phyloP scores from a whole-genome alignment of 1,284 basidiomycete species.

The Psilocybe mexicana region DNA sequence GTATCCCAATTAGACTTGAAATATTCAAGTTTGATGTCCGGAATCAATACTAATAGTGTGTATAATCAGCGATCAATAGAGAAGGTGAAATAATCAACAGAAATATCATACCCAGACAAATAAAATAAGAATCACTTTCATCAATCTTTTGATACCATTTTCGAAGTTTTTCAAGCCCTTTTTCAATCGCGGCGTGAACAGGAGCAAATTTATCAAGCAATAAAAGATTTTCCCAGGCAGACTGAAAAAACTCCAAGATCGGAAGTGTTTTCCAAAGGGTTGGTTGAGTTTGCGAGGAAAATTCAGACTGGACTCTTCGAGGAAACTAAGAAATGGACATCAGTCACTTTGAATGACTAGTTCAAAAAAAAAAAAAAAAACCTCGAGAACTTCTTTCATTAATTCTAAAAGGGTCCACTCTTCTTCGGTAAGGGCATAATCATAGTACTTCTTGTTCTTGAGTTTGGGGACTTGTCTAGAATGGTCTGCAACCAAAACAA shows the following conservation, averaged over 20 bases:
- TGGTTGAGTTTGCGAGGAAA: constrained; percentile 25
- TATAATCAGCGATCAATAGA: too few species aligned
- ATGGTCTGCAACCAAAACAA: constrained; percentile 25
- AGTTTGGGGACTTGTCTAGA: constrained; percentile 26
- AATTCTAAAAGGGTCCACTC: constrained; percentile 25
- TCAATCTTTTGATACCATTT: constrained; percentile 27
- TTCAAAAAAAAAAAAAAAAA: constrained; percentile 10
- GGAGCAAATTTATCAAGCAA: constrained; percentile 3
- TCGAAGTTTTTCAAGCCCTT: constrained; percentile 26
- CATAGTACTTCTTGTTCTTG: constrained; percentile 24
- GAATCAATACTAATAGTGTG: too few species aligned
- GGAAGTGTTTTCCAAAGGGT: constrained; percentile 29
- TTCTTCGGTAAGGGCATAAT: constrained; percentile 16
- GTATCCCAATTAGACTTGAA: constrained; percentile 18
- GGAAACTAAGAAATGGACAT: constrained; percentile 12
- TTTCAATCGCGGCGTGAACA: constrained; percentile 7
- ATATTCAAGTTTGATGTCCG: constrained; percentile 19
- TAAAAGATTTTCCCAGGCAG: constrained; percentile 24
- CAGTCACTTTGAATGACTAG: too few species aligned
- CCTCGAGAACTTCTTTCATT: constrained; percentile 24
- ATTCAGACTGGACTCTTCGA: constrained; percentile 22
- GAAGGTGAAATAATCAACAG: constrained; percentile 10
- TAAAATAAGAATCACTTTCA: constrained; percentile 14
- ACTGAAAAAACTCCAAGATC: constrained; percentile 27
- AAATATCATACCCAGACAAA: constrained; percentile 2